Base-by-base conservation (phyloP, 352 stramenopile species). In the Thraustochytrium sp. region DNA sequence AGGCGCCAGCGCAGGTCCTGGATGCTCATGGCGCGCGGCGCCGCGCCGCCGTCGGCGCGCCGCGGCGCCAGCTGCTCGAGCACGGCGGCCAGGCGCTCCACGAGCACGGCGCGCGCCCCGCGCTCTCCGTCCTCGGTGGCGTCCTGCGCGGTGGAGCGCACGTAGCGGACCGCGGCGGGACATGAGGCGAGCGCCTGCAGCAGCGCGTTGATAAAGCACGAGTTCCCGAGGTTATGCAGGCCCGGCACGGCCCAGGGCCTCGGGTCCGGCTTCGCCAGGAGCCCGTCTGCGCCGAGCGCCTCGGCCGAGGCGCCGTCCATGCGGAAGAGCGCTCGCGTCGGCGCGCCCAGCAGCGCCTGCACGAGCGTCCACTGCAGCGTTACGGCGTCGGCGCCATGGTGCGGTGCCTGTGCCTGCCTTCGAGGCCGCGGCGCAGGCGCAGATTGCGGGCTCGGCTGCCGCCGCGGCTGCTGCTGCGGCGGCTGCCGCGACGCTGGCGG, bases 141-240 rank as follows among this genome's bases (percentile, higher is more conserved):
- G 8, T 42, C 36, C 34, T 9, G 86, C 55, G 91, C 86, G 80
- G 94, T 88, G 63, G 92, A 89, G 42, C 87, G 73, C 1, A 94
- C 86, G 82, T 92, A 94, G 63, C 90, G 86, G 55, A 90, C 87
- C 72, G 94, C 92, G 84, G 88, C 90, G 29, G 86, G 74, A n/a
- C 92, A 88, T 16, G 90, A 89, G 9, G 92, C 91, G 38, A 95
- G 86, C 64, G 90, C 90, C 85, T 95, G 92, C 65, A 95, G 87
- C 65, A 95, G 93, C 38, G 91, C 92, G 82, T 95, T 95, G 87
- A 95, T 94, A 84, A 94, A 95, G 87, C 92, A 95, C 61, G 92
- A 94, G 84, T 95, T 95, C 85, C 92, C 91, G n/a, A 95, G 86
- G 82, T 95, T 95, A 85, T 92, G 88, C 49, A 95, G 88, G n/a